Percentiles rank a stretch among this genome's conserved stretches.
These are phyloP conservation scores for Boletus sp. DNA, from an alignment of 768 basidiomycete species.

Conservation along the genomic window DNA sequence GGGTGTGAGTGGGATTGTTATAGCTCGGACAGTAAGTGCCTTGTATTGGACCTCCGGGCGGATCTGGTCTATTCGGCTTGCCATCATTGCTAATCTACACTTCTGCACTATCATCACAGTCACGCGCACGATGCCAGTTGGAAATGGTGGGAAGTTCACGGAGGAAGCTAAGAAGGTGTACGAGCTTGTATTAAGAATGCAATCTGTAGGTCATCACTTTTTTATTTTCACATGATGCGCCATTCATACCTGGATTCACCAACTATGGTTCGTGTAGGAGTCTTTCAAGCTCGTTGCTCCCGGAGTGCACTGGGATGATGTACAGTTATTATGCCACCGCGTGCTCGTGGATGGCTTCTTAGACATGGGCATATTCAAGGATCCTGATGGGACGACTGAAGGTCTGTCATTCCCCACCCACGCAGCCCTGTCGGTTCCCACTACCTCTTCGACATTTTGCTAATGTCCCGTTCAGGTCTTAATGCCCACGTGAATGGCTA, in stretches of 20 bases:
- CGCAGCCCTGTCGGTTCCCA: not conserved
- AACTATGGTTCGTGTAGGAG: slow-evolving; percentile 42
- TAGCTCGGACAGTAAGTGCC: slow-evolving; percentile 55
- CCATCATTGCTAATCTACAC: not conserved
- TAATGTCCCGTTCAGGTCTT: slow-evolving; percentile 1
- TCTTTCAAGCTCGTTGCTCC: slow-evolving; percentile 70
- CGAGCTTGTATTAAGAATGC: slow-evolving; percentile 87
- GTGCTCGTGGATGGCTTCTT: slow-evolving; percentile 82
- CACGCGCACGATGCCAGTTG: slow-evolving; percentile 87
- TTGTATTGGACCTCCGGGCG: not conserved
- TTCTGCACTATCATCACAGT: slow-evolving; percentile 45
- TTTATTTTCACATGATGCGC: not conserved
- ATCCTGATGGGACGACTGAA: slow-evolving; percentile 40
- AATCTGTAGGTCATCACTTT: slow-evolving; percentile 49
- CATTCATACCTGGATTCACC: not conserved
- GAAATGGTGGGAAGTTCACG: slow-evolving; percentile 89
- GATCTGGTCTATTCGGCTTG: not conserved
- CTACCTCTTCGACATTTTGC: not conserved
- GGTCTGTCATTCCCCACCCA: slow-evolving; percentile 7
- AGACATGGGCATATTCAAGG: slow-evolving; percentile 81
- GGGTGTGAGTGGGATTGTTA: slow-evolving; percentile 86
- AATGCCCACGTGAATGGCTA: slow-evolving; percentile 2
- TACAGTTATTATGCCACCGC: slow-evolving; percentile 82
- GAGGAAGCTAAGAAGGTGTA: slow-evolving; percentile 81
- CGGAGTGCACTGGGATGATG: slow-evolving; percentile 85